Evolutionary conservation across 2,329 filamentous ascomycete species (phyloP).

Genomic region (Aspergillus ochraceoroseus): DNA sequence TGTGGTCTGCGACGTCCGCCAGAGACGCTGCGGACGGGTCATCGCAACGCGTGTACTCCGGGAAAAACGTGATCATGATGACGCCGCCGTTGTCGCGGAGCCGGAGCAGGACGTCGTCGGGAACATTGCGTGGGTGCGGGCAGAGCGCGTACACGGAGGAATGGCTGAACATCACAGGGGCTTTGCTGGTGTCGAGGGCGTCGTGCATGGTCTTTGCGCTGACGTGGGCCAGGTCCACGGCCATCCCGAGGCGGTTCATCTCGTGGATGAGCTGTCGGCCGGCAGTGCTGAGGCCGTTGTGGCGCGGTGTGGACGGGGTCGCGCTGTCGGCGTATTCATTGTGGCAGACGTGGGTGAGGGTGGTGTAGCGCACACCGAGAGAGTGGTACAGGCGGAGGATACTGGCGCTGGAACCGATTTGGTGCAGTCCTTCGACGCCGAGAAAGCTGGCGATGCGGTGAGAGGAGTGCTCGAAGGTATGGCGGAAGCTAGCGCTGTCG

Average conservation of each 20-base stretch:
- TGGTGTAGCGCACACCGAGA: conserved; percentile 80
- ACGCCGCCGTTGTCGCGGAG: conserved; percentile 69
- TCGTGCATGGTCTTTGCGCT: conserved; percentile 79
- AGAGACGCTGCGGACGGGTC: conserved; percentile 67
- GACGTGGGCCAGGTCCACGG: conserved; percentile 83
- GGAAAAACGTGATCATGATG: conserved; percentile 87
- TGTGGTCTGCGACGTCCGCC: conserved; percentile 71
- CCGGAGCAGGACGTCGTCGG: conserved; percentile 72
- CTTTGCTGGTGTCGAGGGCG: conserved; percentile 67
- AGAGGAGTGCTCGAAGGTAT: conserved; percentile 52
- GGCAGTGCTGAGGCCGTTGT: conserved; percentile 63
- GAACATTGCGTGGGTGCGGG: conserved; percentile 84
- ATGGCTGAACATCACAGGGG: conserved; percentile 85
- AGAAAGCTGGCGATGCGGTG: conserved; percentile 71
- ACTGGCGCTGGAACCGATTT: conserved; percentile 72
- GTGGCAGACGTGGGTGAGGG: conserved; percentile 89
- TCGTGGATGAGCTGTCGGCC: conserved; percentile 69
- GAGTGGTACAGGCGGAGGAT: conserved; percentile 68
- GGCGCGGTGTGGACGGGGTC: conserved; percentile 43
- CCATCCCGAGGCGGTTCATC: conserved; percentile 92
- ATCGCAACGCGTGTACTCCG: conserved; percentile 75
- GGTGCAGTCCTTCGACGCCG: conserved; percentile 83
- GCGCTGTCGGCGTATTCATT: conserved; percentile 86
- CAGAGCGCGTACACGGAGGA: conserved; percentile 76
- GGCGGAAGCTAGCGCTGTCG: conserved; percentile 24